A percentile compares a stretch with the other conserved stretches of the same genome.
phyloP scores from a whole-genome alignment of 176 grass and related monocot species.

The Luzula sylvatica region DNA sequence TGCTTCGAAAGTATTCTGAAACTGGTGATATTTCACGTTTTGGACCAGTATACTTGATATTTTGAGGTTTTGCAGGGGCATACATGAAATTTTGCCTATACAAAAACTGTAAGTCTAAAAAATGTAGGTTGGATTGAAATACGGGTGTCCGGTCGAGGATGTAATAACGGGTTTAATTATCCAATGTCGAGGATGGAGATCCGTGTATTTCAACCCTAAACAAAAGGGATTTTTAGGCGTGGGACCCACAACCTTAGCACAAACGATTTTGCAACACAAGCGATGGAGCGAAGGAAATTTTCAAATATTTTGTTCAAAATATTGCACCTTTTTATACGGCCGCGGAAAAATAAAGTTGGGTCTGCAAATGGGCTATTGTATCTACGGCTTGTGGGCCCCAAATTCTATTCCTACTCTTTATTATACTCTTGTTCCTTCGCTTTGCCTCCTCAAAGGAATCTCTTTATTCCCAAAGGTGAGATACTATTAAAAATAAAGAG shows the following conservation, averaged over 20 bases:
- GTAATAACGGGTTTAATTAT: constrained; percentile 56
- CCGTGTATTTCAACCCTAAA: constrained; percentile 32
- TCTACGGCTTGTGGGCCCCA: constrained; percentile 47
- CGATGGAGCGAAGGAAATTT: constrained; percentile 66
- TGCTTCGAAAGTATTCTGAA: too few species aligned
- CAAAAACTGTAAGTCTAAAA: background rate
- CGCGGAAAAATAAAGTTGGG: constrained; percentile 43
- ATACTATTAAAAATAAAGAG: background rate
- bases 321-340: constrained; percentile 46
- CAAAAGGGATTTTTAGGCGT: constrained; percentile 54
- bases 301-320: constrained; percentile 44
- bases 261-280: constrained; percentile 70
- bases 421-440: constrained; percentile 51
- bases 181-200: constrained; percentile 72
- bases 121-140: constrained; percentile 53
- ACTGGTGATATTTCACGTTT: too few species aligned
- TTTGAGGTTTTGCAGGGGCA: too few species aligned
- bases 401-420: constrained; percentile 54
- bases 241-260: constrained; percentile 41
- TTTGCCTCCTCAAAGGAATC: constrained; percentile 52
- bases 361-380: constrained; percentile 52
- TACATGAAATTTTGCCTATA: too few species aligned
- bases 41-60: too few species aligned
- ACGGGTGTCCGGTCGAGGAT: constrained; percentile 60
- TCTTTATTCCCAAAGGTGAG: constrained; percentile 54